Base-by-base conservation (phyloP, 2,329 filamentous ascomycete species). In the Trichoderma lentiforme region DNA sequence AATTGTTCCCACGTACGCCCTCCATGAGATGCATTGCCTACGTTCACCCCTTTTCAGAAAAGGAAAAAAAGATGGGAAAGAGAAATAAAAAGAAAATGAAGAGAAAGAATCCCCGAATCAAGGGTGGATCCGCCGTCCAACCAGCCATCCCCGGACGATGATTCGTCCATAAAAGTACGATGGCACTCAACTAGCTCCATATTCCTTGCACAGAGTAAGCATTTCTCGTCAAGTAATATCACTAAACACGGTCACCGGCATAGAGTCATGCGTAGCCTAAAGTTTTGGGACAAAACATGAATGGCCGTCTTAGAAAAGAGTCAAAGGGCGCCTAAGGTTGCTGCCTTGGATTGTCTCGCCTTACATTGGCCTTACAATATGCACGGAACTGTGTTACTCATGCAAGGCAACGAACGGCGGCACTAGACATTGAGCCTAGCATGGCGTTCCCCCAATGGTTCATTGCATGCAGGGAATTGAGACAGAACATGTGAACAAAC, bases 391-490 rank as follows among this genome's bases (percentile, higher is more conserved):
- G 53, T 69, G 36, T 47, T 60, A 69, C 66, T 69, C 66, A 69
- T 58, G 34, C 56, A 70, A 70, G 67, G 67, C 67, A 70, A 28
- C 67, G 57, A 70, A 70, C 43, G 28, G 5, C 8, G 24, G 15
- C 9, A n/a, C 15, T n/a, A 51, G 43, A 36, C 26, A 63, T 34
- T 56, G 26, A 28, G 67, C 67, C 57, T 62, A 15, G 32, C n/a
- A 36, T 15, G 53, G 57, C 28, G 21, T 43, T 21, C 39, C 43
- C 43, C 43, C 14, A 36, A 60, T 61, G 57, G 60, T 62, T 62
- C 39, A 21, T 15, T 43, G 36, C 36, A 53, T 62, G 28, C 39
- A n/a, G 21, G 36, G 12, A 61, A 69, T 28, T 34, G 65, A 51
- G 15, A 26, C 15, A 9, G n/a, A 53, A 53, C 47, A 53, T 67